These are phyloP conservation scores for Leucaena leucocephala DNA, from an alignment of 306 rosid species.

Conservation along the genomic window DNA sequence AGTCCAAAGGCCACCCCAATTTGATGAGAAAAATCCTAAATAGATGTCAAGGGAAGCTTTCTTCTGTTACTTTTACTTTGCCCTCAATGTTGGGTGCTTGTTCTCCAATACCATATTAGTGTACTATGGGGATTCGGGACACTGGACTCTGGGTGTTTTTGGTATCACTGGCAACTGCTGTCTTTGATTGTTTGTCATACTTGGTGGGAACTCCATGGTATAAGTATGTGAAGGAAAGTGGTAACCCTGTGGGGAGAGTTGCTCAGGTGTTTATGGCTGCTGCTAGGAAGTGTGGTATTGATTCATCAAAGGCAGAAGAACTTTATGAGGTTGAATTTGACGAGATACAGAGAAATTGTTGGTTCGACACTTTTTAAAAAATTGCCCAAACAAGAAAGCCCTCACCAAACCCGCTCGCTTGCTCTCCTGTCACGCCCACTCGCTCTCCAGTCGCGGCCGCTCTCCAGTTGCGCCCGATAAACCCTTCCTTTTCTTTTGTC, in stretches of 20 bases:
- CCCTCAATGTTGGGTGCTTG: conserved; percentile 62
- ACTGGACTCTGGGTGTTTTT: conserved; percentile 64
- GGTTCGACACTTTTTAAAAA: no score
- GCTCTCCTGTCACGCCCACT: no score
- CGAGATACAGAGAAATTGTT: no score
- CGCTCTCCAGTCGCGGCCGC: no score
- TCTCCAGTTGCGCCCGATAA: no score
- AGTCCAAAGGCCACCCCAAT: conserved; percentile 56
- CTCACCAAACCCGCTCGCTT: no score
- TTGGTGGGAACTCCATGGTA: conserved; percentile 53
- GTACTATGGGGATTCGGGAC: conserved; percentile 59
- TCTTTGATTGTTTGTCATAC: conserved; percentile 47
- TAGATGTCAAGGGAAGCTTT: conserved; percentile 51
- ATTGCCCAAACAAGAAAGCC: no score
- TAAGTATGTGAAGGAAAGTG: conserved; percentile 51
- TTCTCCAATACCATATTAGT: conserved; percentile 65
- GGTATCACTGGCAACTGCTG: conserved; percentile 53
- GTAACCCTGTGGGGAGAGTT: conserved; percentile 62
- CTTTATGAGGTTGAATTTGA: conserved; percentile 49
- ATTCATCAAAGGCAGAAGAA: conserved; percentile 36
- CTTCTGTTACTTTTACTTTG: conserved; percentile 64
- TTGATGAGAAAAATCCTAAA: conserved; percentile 53
- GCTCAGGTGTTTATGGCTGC: conserved; percentile 57
- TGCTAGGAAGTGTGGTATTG: conserved; percentile 40
- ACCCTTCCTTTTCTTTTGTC: no score